Base-by-base conservation (phyloP, 148 eudicot genomes). In the Suaeda aralocaspica region DNA sequence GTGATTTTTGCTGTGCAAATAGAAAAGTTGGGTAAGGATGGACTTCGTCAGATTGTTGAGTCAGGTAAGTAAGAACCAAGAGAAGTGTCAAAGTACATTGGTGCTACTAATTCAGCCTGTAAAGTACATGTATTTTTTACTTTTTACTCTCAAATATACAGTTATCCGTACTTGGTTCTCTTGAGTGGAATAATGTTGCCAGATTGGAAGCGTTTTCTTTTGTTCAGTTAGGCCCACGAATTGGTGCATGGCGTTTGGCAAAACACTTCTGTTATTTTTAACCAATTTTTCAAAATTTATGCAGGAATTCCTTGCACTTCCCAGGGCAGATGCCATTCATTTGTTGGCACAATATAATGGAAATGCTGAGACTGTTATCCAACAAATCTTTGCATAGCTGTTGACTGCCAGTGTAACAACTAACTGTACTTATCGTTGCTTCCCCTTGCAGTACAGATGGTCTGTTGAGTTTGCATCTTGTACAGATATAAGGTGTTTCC, bases 241-340 rank as follows among this genome's bases (percentile, higher is more conserved):
- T 15, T 33, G 14, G 50, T 14, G 26, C 39, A 21, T 50, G 44
- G 24, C 44, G 13, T 8, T 18, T 12, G 8, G 41, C 8, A 8
- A 36, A 36, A 36, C 7, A 0, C 9, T 39, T 18, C 0, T 0
- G 3, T 5, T 21, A 10, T 25, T 34, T 30, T 24, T 8, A 48
- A 66, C 9, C 8, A 15, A 13, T 46, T 24, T 14, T 50, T 56
- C 42, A 33, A 28, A 30, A 25, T 51, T 59, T 65, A 33, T 79
- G 77, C 91, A 91, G 98, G 98, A 94, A 78, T 94, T 94, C 64
- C 90, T 91, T 63, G 98, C 96, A 41, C 77, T 94, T 59, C 91
- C 92, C 0, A 83, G 98, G 76, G 92, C 95, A 2, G 98, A 94
- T 69, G 98, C 97, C 51, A 94, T 94, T 42, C 92, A 87, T 69